Conservation (phyloP, 148 eudicot species). For the Fallopia convolvulus region DNA sequence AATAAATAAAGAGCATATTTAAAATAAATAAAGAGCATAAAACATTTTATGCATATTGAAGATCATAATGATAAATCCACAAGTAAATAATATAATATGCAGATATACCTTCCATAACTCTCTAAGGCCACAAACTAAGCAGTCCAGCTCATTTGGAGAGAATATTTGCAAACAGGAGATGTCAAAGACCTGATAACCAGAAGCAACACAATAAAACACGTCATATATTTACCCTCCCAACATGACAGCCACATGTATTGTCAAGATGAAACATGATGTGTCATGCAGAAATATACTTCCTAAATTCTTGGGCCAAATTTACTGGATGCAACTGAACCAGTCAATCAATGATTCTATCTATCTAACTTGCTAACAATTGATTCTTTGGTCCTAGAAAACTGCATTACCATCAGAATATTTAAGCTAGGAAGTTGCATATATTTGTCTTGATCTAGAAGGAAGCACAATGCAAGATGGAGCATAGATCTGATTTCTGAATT, state of each 20-base stretch:
- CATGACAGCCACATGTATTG: background rate
- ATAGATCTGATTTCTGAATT: background rate
- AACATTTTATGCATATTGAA: background rate
- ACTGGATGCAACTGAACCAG: background rate
- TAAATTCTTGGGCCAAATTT: background rate
- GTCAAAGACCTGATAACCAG: slow-evolving; percentile 65
- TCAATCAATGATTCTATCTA: background rate
- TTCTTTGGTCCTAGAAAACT: background rate
- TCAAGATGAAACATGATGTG: background rate
- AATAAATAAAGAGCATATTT: slow-evolving; percentile 10
- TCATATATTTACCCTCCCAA: background rate
- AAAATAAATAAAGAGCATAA: slow-evolving; percentile 10
- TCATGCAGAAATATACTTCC: background rate
- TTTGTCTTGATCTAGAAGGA: background rate
- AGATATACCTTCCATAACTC: slow-evolving; percentile 89
- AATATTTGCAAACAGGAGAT: slow-evolving; percentile 77
- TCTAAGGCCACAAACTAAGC: slow-evolving; percentile 90
- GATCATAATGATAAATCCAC: background rate
- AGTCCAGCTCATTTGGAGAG: slow-evolving; percentile 84
- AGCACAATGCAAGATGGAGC: background rate
- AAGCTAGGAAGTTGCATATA: background rate
- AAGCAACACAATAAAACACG: slow-evolving; percentile 1
- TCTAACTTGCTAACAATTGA: background rate
- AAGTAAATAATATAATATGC: background rate
- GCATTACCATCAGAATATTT: background rate